Percentiles rank a stretch among this genome's conserved stretches.
These are phyloP conservation scores for Picochlorum sp. DNA, from an alignment of 139 green algal genomes.

Conservation along the genomic window DNA sequence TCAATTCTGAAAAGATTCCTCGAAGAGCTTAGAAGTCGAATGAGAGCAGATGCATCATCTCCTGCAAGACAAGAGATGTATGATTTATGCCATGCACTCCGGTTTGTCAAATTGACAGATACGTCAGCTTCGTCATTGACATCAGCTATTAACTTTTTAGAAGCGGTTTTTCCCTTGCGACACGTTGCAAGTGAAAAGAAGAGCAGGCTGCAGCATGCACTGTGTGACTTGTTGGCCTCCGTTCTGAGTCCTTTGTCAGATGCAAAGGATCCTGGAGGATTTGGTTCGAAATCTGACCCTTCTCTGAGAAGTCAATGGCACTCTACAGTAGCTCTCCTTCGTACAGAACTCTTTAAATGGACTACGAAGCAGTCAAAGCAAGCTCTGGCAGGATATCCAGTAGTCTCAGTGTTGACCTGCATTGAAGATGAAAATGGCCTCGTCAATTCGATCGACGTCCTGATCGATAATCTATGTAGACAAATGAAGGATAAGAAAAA, in stretches of 20 bases:
- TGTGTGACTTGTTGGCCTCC: conserved; percentile 66
- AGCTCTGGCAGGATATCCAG: conserved; percentile 41
- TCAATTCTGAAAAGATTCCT: conserved; percentile 22
- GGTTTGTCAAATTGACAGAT: conserved; percentile 31
- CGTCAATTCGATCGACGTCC: conserved; percentile 34
- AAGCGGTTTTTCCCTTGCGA: conserved; percentile 49
- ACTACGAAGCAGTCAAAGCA: conserved; percentile 71
- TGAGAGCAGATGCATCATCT: conserved; percentile 32
- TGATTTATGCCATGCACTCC: conserved; percentile 33
- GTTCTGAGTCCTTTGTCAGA: conserved; percentile 55
- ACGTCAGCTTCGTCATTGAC: conserved; percentile 30
- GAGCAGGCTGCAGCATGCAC: conserved; percentile 57
- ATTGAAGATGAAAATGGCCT: conserved; percentile 49
- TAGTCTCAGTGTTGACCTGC: conserved; percentile 69
- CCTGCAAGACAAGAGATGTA: conserved; percentile 23
- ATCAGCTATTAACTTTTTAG: conserved; percentile 47
- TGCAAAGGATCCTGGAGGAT: conserved; percentile 9
- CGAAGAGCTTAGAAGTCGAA: conserved; percentile 36
- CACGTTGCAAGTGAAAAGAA: conserved; percentile 69
- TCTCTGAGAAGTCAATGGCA: conserved; percentile 27
- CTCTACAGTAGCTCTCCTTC: conserved; percentile 33
- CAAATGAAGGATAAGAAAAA: conserved; percentile 35
- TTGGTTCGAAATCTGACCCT: conserved; percentile 15
- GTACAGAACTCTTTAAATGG: conserved; percentile 47
- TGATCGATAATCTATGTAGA: conserved; percentile 57